Conservation (phyloP, 2,329 filamentous ascomycete species). For the Pseudogymnoascus sp. region DNA sequence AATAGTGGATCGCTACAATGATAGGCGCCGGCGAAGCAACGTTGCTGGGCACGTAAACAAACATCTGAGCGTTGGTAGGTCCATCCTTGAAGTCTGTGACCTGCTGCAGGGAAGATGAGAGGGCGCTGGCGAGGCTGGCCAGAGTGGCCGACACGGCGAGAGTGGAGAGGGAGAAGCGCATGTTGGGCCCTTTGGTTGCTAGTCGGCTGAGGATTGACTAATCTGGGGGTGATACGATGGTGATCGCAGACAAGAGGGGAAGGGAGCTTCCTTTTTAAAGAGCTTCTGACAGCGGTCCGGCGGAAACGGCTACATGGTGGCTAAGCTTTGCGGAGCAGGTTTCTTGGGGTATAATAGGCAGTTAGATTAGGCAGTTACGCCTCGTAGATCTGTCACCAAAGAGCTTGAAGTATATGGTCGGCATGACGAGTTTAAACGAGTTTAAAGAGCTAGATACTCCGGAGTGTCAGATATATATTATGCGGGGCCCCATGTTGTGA, state of each 20-base stretch:
- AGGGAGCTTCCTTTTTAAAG: conserved; percentile 2
- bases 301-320: not conserved
- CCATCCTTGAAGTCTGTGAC: conserved; percentile 19
- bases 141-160: conserved; percentile 19
- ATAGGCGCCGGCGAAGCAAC: conserved; percentile 17
- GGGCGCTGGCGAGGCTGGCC: not conserved
- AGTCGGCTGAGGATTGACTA: not conserved
- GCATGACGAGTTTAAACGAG: conserved; percentile 1
- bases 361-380: not conserved
- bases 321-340: not conserved
- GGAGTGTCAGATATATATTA: not conserved
- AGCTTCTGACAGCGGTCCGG: not conserved
- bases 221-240: not conserved
- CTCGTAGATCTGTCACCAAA: not conserved
- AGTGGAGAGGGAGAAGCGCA: not conserved
- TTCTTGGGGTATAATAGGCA: not conserved
- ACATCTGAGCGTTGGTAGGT: conserved; percentile 21
- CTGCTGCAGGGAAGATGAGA: conserved; percentile 13
- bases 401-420: not conserved
- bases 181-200: not conserved
- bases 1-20: conserved; percentile 20
- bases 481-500: not conserved
- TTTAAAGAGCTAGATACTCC: not conserved
- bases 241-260: not conserved
- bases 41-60: conserved; percentile 21